Evolutionary conservation across 352 stramenopile species (phyloP).

Genomic region (Globisporangium spinosum): DNA sequence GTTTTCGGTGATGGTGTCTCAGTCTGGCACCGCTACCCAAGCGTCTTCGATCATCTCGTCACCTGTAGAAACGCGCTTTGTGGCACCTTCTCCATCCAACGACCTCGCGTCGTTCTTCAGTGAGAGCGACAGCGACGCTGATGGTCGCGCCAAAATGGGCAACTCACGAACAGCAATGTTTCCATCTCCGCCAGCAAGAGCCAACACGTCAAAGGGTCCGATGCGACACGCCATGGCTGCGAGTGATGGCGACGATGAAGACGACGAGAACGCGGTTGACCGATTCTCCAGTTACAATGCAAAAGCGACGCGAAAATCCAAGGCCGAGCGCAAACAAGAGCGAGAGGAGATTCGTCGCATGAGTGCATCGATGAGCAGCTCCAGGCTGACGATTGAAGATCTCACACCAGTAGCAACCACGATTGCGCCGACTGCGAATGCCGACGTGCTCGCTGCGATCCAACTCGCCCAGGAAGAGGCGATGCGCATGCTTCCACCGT

Average conservation of each 20-base stretch:
- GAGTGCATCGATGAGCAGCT: conserved; percentile 22
- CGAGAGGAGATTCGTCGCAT: conserved; percentile 42
- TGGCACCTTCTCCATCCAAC: conserved; percentile 17
- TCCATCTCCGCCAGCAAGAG: conserved; percentile 1
- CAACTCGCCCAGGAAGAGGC: conserved; percentile 61
- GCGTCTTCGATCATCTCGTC: conserved; percentile 1
- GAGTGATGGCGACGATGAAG: conserved; percentile 31
- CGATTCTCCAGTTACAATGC: conserved; percentile 53
- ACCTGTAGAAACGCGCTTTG: neutral
- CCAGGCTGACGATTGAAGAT: conserved; percentile 1
- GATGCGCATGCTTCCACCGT: conserved; percentile 47
- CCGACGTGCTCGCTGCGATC: conserved; percentile 67
- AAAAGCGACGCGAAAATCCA: conserved; percentile 30
- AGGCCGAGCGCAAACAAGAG: conserved; percentile 32
- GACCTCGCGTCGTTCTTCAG: conserved; percentile 65
- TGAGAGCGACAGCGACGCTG: conserved; percentile 52
- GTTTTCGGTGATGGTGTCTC: neutral
- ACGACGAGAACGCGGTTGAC: conserved; percentile 23
- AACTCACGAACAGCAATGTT: neutral
- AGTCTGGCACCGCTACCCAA: conserved; percentile 3
- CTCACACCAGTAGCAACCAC: neutral
- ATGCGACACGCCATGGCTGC: conserved; percentile 6
- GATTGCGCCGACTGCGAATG: conserved; percentile 17
- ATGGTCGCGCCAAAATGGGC: neutral
- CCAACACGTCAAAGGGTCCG: neutral